Percentiles rank a stretch among this genome's conserved stretches.
Conservation (phyloP, 208 protist species). For the Wallacemonas collosoma region DNA sequence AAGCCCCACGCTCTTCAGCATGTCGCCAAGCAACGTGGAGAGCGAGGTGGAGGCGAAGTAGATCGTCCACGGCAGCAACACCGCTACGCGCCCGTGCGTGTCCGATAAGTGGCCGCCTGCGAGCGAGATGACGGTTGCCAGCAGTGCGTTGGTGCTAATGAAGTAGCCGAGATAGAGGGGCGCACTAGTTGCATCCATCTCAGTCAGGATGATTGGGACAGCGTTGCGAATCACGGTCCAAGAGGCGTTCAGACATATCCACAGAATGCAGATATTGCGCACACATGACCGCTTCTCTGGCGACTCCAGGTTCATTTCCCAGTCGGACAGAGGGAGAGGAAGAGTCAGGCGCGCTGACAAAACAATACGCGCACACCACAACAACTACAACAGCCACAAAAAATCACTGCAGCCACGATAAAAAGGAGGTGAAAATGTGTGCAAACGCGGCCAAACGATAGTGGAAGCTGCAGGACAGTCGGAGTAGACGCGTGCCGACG, state of each 20-base stretch:
- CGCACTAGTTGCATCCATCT: constrained; percentile 30
- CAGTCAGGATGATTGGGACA: constrained; percentile 40
- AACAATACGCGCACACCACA: background rate
- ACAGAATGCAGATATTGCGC: constrained; percentile 16
- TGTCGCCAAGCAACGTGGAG: constrained; percentile 28
- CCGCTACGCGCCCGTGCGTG: constrained; percentile 30
- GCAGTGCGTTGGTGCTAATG: constrained; percentile 40
- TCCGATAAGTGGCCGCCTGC: constrained; percentile 40
- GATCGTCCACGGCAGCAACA: constrained; percentile 38
- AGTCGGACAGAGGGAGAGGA: background rate
- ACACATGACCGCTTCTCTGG: constrained; percentile 3
- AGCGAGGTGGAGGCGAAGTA: constrained; percentile 35
- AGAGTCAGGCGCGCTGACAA: background rate
- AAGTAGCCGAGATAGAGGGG: constrained; percentile 47
- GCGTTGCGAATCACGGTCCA: constrained; percentile 14
- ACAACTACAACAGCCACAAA: too few species aligned
- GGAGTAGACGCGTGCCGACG: too few species aligned
- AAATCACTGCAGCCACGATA: too few species aligned
- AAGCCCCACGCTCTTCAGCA: constrained; percentile 20
- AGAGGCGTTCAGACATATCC: constrained; percentile 12
- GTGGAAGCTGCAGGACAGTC: too few species aligned
- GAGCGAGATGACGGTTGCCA: constrained; percentile 39
- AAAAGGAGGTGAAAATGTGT: too few species aligned
- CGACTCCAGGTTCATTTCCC: constrained; percentile 6
- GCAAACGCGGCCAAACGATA: too few species aligned